phyloP scores from a whole-genome alignment of 768 basidiomycete species.

The Piloderma croceum region DNA sequence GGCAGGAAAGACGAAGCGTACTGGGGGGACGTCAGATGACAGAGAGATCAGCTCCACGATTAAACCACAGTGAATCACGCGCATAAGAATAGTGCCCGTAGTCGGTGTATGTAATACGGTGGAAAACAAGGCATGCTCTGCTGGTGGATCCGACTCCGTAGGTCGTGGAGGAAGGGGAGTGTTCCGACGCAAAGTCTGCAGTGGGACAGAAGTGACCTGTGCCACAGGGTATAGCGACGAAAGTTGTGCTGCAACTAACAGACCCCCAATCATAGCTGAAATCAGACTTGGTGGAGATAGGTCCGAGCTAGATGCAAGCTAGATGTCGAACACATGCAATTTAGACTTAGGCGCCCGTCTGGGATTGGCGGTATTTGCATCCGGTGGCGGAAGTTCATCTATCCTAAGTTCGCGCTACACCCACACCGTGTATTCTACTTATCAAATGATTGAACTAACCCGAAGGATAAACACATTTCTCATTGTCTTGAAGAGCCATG shows the following conservation, averaged over 20 bases:
- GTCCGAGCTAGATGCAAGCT: no score
- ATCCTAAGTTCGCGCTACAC: no score
- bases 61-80: constrained; percentile 67
- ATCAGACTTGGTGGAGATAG: no score
- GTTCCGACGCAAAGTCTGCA: constrained; percentile 57
- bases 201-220: constrained; percentile 43
- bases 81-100: constrained; percentile 64
- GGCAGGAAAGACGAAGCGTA: constrained; percentile 77
- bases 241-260: constrained; percentile 55
- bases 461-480: no score
- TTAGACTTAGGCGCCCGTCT: no score
- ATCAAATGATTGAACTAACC: no score
- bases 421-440: no score
- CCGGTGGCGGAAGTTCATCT: no score
- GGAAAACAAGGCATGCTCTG: constrained; percentile 71
- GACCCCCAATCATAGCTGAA: constrained; percentile 25
- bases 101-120: constrained; percentile 48
- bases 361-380: no score
- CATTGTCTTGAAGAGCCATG: no score
- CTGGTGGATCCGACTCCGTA: constrained; percentile 37
- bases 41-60: constrained; percentile 77
- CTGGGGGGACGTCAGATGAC: constrained; percentile 50
- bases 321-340: no score
- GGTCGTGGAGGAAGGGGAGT: constrained; percentile 41
- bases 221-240: constrained; percentile 56